Base-by-base conservation (phyloP, 2,329 filamentous ascomycete genomes). In the Didymella segeticola region DNA sequence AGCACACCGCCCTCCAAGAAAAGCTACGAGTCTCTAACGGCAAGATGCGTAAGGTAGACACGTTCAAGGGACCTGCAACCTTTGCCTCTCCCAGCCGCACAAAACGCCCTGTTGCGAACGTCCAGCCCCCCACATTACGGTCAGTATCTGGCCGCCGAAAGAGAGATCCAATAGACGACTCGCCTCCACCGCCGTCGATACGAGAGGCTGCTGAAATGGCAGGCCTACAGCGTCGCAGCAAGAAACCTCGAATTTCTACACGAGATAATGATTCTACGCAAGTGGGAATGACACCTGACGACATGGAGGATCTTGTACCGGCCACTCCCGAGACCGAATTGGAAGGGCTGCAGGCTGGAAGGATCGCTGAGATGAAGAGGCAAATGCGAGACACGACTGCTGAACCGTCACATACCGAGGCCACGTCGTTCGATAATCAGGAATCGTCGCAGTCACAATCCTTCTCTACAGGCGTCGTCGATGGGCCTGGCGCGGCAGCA, bases 401-500 rank as follows among this genome's bases (percentile, higher is more conserved):
- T 15, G 68, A 58, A 3, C 61, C 69, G 12, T 63, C 68, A 14
- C 63, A 58, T 19, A 43, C 56, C 12, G 60, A 61, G 23, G 43
- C 60, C 22, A 48, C 51, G 25, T 50, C 56, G 3, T 58, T 54
- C 23, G 50, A 47, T 23, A 57, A 55, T 12, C 58, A 60, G 11
- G 60, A 60, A 20, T 56, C 47, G 4, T 62, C 57, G 10, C 49
- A 60, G 6, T 64, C 66, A 11, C 64, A 60, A 9, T 53, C 64
- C 2, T 71, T 70, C 23, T 48, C 64, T 23, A 63, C 65, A 20
- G 62, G 64, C 14, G 60, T 71, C 7, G 26, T 73, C 20, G 71
- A 74, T 39, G 70, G 66, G 3, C 68, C 71, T 19, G 86, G 85
- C 10, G 78, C 84, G 27, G 88, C 89, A 64, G 88, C 89, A 45